Base-by-base conservation (phyloP, 129 eudicot genomes). In the Helichrysum umbraculigerum region DNA sequence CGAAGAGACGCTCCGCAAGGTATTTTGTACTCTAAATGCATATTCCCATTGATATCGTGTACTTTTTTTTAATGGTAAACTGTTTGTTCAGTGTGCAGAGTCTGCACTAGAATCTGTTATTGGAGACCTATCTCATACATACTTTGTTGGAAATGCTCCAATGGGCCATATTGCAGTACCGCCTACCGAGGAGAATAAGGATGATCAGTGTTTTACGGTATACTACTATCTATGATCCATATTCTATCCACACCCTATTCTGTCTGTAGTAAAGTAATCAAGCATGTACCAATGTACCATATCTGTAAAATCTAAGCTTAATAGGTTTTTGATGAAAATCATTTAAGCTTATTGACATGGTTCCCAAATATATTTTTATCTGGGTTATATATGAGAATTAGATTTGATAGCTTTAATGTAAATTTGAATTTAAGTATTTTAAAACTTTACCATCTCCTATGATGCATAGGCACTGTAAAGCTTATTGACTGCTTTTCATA, bases 131-230 rank as follows among this genome's bases (percentile, higher is more conserved):
- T 71, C 88, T n/a, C 82, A 89, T 75, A 91, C 98, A 57, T 94
- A 91, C 83, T 94, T 94, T 76, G 96, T 91, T 62, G 98, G 98
- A 79, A 94, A 94, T 82, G 96, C 98, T 72, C 97, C 98, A 39
- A 91, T 91, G 90, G 97, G 96, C 11, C 98, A 94, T 85, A 76
- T 84, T 60, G 85, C 80, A 30, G 60, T 73, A 35, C 87, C 76
- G 33, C 86, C 92, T 20, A 25, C 83, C 2, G 93, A 81, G 68
- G 72, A 73, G 32, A 73, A 62, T 29, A 50, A 81, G 56, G 87
- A 75, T 61, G 51, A 15, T 59, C 63, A 59, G 68, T 74, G 97
- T 61, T 74, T 87, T 37, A 93, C 84, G 98, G 98, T 93, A 82
- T 34, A 57, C 29, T n/a, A n/a, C n/a, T 6, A 58, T 69, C 8